Conservation (phyloP, 139 green algal genomes). For the Chlamydomonas sphaeroides region DNA sequence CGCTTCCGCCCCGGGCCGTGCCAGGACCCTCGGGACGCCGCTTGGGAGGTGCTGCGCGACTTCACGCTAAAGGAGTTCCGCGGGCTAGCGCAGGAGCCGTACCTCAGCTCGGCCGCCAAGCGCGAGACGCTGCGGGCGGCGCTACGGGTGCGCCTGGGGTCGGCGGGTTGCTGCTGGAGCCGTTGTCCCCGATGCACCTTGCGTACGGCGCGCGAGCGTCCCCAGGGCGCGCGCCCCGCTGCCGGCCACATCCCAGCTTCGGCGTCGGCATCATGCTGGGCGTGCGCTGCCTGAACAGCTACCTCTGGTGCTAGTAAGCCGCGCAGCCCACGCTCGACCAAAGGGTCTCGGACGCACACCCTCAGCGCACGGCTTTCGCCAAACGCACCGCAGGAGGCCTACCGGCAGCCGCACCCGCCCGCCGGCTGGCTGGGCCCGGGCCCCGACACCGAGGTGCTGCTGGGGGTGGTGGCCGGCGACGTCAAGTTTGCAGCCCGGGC, state of each 20-base stretch:
- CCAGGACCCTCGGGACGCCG: neutral
- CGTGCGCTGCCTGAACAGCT: too few relatives aligned
- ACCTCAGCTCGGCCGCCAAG: conserved; percentile 21
- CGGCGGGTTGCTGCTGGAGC: too few relatives aligned
- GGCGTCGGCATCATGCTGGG: too few relatives aligned
- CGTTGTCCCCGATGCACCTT: neutral
- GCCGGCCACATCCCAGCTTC: too few relatives aligned
- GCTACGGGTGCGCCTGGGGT: conserved; percentile 22
- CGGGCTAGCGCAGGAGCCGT: conserved; percentile 32
- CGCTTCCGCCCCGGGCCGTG: too few relatives aligned
- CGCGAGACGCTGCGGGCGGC: conserved; percentile 32
- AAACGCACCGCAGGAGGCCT: conserved; percentile 48
- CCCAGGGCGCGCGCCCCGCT: too few relatives aligned
- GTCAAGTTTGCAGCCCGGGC: conserved; percentile 64
- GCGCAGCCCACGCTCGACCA: too few relatives aligned
- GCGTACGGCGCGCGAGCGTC: too few relatives aligned
- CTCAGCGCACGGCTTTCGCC: too few relatives aligned
- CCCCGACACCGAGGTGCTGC: conserved; percentile 55
- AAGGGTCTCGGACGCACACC: too few relatives aligned
- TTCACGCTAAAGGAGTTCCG: conserved; percentile 51
- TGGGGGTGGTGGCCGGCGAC: conserved; percentile 74
- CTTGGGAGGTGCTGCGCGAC: conserved; percentile 43
- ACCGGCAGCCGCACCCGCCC: neutral
- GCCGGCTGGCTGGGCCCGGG: conserved; percentile 27
- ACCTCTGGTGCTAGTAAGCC: too few relatives aligned